phyloP scores from a whole-genome alignment of 2,329 filamentous ascomycete species.

The Aureobasidium zeae region DNA sequence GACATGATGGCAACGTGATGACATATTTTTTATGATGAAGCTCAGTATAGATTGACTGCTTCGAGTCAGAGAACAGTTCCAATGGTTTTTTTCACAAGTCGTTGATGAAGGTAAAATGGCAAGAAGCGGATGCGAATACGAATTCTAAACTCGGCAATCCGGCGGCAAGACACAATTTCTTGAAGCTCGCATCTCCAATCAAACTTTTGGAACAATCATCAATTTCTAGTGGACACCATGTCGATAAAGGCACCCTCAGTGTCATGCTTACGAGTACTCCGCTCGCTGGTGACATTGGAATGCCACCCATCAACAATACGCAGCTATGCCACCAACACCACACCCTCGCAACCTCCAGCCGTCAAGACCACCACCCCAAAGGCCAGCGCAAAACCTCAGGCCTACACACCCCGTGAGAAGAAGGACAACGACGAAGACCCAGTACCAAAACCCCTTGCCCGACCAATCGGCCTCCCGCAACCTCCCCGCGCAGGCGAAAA shows the following conservation, averaged over 20 bases:
- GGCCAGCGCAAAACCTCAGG: conserved; percentile 18
- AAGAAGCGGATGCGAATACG: too few relatives aligned
- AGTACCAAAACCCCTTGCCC: conserved; percentile 46
- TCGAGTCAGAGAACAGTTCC: not conserved
- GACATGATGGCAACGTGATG: not conserved
- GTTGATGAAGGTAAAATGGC: too few relatives aligned
- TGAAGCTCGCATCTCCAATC: too few relatives aligned
- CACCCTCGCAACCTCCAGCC: conserved; percentile 7
- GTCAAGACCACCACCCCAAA: conserved; percentile 17
- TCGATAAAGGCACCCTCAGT: conserved; percentile 27
- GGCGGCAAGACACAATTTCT: too few relatives aligned
- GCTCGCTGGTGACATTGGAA: conserved; percentile 21
- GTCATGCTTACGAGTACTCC: conserved; percentile 23
- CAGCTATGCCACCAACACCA: conserved; percentile 16
- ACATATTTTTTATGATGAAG: not conserved
- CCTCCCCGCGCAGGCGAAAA: conserved; percentile 75
- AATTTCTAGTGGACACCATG: conserved; percentile 16
- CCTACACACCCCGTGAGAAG: conserved; percentile 18
- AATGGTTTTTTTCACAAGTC: too few relatives aligned
- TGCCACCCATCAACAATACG: conserved; percentile 11
- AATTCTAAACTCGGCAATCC: too few relatives aligned
- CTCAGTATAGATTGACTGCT: not conserved
- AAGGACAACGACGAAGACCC: conserved; percentile 34
- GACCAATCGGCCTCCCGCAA: conserved; percentile 71
- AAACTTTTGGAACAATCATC: not conserved